A percentile compares a stretch with the other conserved stretches of the same genome.
phyloP scores from a whole-genome alignment of 768 basidiomycete species.

The Rhodosporidiobolus odoratus region DNA sequence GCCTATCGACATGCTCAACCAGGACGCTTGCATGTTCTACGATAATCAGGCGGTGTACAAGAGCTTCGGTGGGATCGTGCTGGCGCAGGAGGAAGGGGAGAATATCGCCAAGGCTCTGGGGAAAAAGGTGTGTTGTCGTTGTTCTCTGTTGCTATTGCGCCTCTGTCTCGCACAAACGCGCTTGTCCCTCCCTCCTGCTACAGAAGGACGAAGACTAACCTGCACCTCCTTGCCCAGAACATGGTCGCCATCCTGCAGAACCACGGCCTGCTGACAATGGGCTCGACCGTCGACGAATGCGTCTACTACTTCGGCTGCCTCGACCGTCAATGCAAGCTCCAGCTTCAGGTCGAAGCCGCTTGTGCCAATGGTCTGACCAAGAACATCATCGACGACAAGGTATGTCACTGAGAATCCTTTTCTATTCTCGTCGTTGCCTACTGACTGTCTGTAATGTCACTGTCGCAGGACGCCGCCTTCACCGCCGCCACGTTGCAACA shows the following conservation, averaged over 20 bases:
- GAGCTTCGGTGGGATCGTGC: constrained; percentile 40
- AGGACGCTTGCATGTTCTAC: constrained; percentile 39
- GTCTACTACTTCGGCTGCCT: too few relatives aligned
- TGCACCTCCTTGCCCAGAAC: not conserved
- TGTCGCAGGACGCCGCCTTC: constrained; percentile 33
- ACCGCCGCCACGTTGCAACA: constrained; percentile 37
- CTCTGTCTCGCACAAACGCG: too few relatives aligned
- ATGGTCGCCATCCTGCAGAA: constrained; percentile 38
- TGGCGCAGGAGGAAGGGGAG: constrained; percentile 38
- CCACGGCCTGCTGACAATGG: constrained; percentile 37
- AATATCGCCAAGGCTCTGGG: constrained; percentile 39
- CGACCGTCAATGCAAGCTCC: constrained; percentile 34
- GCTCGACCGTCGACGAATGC: constrained; percentile 36
- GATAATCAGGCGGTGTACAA: constrained; percentile 36
- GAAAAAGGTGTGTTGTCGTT: constrained; percentile 7
- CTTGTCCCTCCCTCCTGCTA: too few relatives aligned
- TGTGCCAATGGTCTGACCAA: constrained; percentile 15
- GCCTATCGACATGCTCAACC: constrained; percentile 35
- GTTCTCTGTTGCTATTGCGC: not conserved
- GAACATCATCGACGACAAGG: constrained; percentile 30
- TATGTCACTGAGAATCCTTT: not conserved
- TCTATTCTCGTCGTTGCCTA: too few relatives aligned
- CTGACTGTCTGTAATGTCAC: too few relatives aligned
- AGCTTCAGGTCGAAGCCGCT: constrained; percentile 37
- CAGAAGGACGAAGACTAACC: not conserved